phyloP scores from a whole-genome alignment of 306 rosid species.

The Sicyos edulis region DNA sequence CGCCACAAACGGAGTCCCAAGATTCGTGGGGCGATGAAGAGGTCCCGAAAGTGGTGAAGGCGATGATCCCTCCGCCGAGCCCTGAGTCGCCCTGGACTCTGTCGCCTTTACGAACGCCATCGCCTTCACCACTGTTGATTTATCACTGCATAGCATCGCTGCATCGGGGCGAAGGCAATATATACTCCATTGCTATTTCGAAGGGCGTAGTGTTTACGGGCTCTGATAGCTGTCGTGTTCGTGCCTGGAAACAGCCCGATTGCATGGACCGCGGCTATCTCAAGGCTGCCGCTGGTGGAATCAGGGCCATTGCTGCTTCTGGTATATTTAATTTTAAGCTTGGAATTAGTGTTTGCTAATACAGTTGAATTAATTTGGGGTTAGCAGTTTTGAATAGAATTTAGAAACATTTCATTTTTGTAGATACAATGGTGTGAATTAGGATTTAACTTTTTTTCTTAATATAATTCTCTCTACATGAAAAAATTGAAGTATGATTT shows the following conservation, averaged over 20 bases:
- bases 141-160: conserved; percentile 54
- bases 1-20: neutral
- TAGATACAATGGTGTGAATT: no score
- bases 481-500: no score
- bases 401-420: no score
- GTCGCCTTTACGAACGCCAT: conserved; percentile 28
- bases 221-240: conserved; percentile 40
- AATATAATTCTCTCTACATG: no score
- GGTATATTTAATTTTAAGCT: neutral
- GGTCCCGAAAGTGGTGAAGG: neutral
- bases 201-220: conserved; percentile 39
- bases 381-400: no score
- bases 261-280: conserved; percentile 39
- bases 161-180: conserved; percentile 51
- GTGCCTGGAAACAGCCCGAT: conserved; percentile 49
- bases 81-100: conserved; percentile 2
- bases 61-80: neutral
- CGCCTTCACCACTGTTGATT: conserved; percentile 36
- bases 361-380: no score
- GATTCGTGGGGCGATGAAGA: neutral
- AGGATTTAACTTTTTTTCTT: no score
- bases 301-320: conserved; percentile 33
- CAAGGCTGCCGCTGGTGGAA: conserved; percentile 37
- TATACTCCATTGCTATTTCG: conserved; percentile 35
- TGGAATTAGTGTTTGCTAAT: neutral